Evolutionary conservation across 768 basidiomycete species (phyloP), one percentile per base, ranked within the genome.

Genomic region (Auricularia cornea): DNA sequence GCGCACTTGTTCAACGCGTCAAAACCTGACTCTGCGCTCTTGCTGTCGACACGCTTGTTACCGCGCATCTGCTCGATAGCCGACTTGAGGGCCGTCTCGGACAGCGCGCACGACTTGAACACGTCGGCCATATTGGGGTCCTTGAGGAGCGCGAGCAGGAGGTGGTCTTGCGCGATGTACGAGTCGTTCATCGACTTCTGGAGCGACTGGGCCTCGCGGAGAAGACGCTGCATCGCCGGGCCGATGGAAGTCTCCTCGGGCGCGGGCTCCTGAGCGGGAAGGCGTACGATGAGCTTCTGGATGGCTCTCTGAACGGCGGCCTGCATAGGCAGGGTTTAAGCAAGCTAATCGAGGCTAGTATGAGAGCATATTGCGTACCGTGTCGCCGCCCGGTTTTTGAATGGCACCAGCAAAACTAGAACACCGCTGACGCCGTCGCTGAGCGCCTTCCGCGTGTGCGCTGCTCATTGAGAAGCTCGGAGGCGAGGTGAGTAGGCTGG

Each of bases 151-250:
- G 92, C 93, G 29, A 94, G 85, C 30, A 98, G 80, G 59, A 98
- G 75, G 71, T 97, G 94, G 65, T 98, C 94, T 73, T 95, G 90
- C 0, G 94, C 94, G 64, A 98, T 88, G 74, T 92, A 97, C 1
- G 88, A 88, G 73, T 95, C 94, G 70, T 89, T 88, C 87, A 89
- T 89, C 5, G 48, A 88, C 78, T 92, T 93, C 71, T 89, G 89
- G 29, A 90, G 75, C 14, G 78, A 81, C 65, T 89, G 87, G 0
- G 93, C 92, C 65, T 90, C 86, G 69, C 92, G 86, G 23, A 96
- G 75, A 51, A 92, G 81, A 69, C 86, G 84, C 64, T 82, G 69
- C 3, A 82, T 70, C 10, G 83, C 75, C 2, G 82, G 75, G 32
- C 86, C 83, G 60, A 92, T 73, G 2, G 85, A 78, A 3, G 86